Evolutionary conservation across 2,329 filamentous ascomycete genomes (phyloP).

Genomic region (Leptographium flavum): DNA sequence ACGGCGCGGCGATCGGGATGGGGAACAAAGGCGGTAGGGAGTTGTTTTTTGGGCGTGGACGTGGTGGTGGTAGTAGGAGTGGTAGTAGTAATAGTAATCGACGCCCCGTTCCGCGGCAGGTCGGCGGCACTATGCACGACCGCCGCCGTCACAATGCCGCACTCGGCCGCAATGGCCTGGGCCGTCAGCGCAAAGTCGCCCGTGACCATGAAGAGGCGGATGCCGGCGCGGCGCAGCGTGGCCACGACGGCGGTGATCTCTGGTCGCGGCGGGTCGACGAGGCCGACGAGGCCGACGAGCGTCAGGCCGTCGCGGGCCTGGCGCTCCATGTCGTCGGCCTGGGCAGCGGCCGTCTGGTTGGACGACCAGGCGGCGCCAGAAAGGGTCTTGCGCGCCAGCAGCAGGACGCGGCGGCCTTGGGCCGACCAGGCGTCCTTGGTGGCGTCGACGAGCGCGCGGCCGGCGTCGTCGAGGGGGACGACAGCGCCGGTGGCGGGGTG

Average conservation of each 20-base stretch:
- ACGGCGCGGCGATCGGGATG: conserved; percentile 30
- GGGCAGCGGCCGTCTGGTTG: conserved; percentile 30
- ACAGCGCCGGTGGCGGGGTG: conserved; percentile 36
- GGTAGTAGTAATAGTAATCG: conserved; percentile 9
- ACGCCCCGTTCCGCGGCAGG: conserved; percentile 11
- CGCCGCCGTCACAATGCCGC: conserved; percentile 42
- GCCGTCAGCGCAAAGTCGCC: conserved; percentile 67
- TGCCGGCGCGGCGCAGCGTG: conserved; percentile 54
- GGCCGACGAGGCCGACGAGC: conserved; percentile 60
- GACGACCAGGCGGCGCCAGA: conserved; percentile 25
- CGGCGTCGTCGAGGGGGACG: conserved; percentile 30
- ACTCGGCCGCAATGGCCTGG: conserved; percentile 56
- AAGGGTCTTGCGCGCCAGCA: conserved; percentile 48
- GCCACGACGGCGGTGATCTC: conserved; percentile 55
- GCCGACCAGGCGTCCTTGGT: conserved; percentile 56
- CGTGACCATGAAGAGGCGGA: conserved; percentile 72
- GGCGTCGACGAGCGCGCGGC: conserved; percentile 32
- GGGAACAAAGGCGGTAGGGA: conserved; percentile 1
- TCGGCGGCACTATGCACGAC: conserved; percentile 43
- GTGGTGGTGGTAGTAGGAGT: too few relatives aligned
- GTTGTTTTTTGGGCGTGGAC: not conserved
- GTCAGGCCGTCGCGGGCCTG: conserved; percentile 43
- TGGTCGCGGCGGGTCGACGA: conserved; percentile 63
- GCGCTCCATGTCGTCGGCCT: conserved; percentile 41
- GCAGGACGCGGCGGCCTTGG: conserved; percentile 52